phyloP scores from a whole-genome alignment of 2,329 filamentous ascomycete genomes.

The Xylariaceae sp. region DNA sequence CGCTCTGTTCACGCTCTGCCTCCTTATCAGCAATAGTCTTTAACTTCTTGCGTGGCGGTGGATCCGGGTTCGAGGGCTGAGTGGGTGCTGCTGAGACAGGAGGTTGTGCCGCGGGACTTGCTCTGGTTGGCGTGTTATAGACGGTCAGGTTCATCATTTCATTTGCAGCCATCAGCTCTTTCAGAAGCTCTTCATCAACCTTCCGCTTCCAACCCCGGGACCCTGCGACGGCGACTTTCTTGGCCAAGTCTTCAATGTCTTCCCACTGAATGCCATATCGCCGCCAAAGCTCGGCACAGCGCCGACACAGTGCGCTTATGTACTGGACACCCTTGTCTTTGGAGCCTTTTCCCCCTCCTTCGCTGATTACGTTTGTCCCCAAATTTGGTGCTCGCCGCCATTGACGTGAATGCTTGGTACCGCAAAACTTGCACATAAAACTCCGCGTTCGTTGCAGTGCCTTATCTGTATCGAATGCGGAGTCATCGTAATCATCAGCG shows the following conservation, averaged over 20 bases:
- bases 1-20: constrained; percentile 44
- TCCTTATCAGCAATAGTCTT: constrained; percentile 56
- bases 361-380: constrained; percentile 65
- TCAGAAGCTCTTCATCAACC: constrained; percentile 86
- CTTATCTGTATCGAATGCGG: constrained; percentile 89
- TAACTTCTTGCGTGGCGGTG: constrained; percentile 61
- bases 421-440: constrained; percentile 94
- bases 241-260: constrained; percentile 84
- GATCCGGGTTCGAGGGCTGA: constrained; percentile 42
- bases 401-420: constrained; percentile 73
- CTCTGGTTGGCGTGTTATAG: constrained; percentile 34
- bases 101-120: constrained; percentile 29
- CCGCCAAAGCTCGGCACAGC: constrained; percentile 91
- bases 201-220: constrained; percentile 83
- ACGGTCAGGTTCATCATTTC: constrained; percentile 52
- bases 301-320: constrained; percentile 79
- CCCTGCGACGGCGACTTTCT: constrained; percentile 77
- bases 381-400: constrained; percentile 88
- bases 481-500: constrained; percentile 89
- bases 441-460: constrained; percentile 73
- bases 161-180: constrained; percentile 65
- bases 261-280: constrained; percentile 97
- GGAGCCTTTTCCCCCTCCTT: constrained; percentile 65
- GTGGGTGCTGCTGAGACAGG: constrained; percentile 29
- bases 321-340: constrained; percentile 77